Conservation (phyloP, 495 filamentous ascomycete species). For the Neurospora sp. region DNA sequence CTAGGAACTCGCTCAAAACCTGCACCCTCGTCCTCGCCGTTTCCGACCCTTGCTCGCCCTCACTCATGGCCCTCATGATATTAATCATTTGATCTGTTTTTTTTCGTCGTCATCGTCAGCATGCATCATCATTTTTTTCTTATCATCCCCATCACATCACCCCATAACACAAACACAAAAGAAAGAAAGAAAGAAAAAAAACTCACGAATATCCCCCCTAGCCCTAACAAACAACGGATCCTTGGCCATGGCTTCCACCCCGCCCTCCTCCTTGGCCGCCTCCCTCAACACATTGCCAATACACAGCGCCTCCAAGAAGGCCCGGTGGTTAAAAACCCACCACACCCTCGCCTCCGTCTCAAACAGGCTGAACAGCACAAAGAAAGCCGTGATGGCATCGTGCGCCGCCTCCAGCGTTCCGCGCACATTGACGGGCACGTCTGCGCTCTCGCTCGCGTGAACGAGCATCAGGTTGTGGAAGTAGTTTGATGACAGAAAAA, state of each 20-base stretch:
- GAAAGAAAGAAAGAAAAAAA: neutral
- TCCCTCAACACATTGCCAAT: constrained; percentile 28
- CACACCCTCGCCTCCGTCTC: constrained; percentile 57
- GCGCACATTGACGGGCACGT: constrained; percentile 50
- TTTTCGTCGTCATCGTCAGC: neutral
- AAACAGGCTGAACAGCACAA: constrained; percentile 53
- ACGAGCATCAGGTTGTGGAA: constrained; percentile 66
- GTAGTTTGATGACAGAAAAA: constrained; percentile 62
- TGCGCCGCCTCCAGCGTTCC: constrained; percentile 60
- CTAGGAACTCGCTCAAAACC: constrained; percentile 41
- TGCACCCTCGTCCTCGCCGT: constrained; percentile 46
- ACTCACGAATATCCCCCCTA: constrained; percentile 46
- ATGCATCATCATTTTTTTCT: neutral
- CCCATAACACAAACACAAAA: neutral
- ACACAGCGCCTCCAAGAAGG: constrained; percentile 57
- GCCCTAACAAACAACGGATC: constrained; percentile 47
- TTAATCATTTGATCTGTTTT: constrained; percentile 44
- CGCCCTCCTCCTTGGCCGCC: constrained; percentile 15
- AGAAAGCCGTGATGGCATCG: constrained; percentile 52
- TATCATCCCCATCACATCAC: neutral
- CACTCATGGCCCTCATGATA: constrained; percentile 44
- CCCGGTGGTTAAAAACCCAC: constrained; percentile 69
- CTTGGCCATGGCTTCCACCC: constrained; percentile 24
- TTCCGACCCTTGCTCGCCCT: constrained; percentile 39
- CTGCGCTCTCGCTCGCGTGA: constrained; percentile 48